Evolutionary conservation across 108 stramenopile species (phyloP).

Genomic region (Parmales sp.): DNA sequence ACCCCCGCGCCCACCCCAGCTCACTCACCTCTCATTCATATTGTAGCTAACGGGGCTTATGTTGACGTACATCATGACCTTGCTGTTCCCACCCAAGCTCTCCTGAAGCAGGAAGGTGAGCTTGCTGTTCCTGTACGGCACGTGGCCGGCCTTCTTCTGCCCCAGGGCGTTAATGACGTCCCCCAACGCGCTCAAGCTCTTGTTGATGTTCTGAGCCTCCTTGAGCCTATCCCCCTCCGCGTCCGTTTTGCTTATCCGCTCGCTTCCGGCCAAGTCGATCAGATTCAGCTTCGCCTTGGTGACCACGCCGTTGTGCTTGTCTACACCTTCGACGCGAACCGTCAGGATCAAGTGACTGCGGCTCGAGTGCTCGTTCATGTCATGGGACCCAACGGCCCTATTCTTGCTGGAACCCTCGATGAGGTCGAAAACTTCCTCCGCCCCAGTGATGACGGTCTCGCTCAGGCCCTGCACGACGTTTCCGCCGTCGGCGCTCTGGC

Average conservation of each 20-base stretch:
- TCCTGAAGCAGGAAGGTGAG: slow-evolving; percentile 38
- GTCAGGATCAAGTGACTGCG: slow-evolving; percentile 50
- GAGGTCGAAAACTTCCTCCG: neutral
- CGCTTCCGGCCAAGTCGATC: slow-evolving; percentile 48
- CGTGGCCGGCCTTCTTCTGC: slow-evolving; percentile 19
- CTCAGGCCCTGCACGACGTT: slow-evolving; percentile 1
- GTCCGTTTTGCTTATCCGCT: slow-evolving; percentile 37
- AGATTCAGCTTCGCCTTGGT: slow-evolving; percentile 50
- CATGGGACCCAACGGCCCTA: slow-evolving; percentile 37
- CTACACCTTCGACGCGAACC: slow-evolving; percentile 30
- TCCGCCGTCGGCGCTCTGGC: neutral
- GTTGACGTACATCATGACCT: slow-evolving; percentile 38
- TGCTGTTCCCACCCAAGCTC: slow-evolving; percentile 19
- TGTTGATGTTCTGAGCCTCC: slow-evolving; percentile 37
- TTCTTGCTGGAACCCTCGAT: neutral
- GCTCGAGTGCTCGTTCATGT: slow-evolving; percentile 43
- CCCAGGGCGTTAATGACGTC: slow-evolving; percentile 36
- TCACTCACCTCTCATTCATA: slow-evolving; percentile 18
- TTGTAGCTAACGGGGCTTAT: slow-evolving; percentile 21
- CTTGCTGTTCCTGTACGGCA: slow-evolving; percentile 44
- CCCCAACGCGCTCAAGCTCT: slow-evolving; percentile 21
- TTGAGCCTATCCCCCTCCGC: slow-evolving; percentile 44
- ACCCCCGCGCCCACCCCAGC: slow-evolving; percentile 22
- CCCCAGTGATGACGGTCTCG: neutral
- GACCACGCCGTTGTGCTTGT: slow-evolving; percentile 40